Percentiles rank a stretch among this genome's conserved stretches.
phyloP scores from a whole-genome alignment of 192 early-diverging fungal species.

The Umbelopsis ramanniana region DNA sequence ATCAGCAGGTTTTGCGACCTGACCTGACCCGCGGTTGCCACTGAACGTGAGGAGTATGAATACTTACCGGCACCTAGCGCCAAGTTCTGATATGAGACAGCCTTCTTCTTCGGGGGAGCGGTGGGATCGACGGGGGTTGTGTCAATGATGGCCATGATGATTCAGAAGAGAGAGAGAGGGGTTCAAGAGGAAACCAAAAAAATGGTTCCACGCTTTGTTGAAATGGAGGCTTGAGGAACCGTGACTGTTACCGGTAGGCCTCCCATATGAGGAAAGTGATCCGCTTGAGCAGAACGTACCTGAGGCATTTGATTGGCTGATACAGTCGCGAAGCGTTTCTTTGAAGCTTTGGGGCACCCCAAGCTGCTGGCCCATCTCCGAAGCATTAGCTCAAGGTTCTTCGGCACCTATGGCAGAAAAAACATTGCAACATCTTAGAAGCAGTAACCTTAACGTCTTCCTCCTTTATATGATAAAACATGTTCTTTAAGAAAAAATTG shows the following conservation, averaged over 20 bases:
- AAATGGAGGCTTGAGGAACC: neutral
- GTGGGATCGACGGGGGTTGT: conserved; percentile 31
- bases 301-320: conserved; percentile 15
- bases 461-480: no score
- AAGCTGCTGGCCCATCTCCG: conserved; percentile 17
- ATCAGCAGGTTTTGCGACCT: no score
- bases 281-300: conserved; percentile 24
- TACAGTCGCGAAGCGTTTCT: neutral
- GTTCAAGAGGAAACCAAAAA: conserved; percentile 7
- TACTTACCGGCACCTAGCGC: conserved; percentile 80
- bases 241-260: conserved; percentile 27
- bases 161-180: neutral
- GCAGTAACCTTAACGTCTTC: no score
- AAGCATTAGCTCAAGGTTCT: neutral
- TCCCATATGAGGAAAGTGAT: conserved; percentile 31
- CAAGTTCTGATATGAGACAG: conserved; percentile 84
- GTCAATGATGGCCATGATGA: conserved; percentile 24
- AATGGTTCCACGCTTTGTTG: neutral
- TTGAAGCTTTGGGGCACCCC: conserved; percentile 17
- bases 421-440: neutral
- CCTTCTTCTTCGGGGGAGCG: conserved; percentile 71
- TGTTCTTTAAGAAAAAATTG: no score
- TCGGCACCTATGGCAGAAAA: neutral
- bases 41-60: neutral
- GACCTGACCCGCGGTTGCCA: neutral